Base-by-base conservation (phyloP, 176 grass and related monocot species). In the Sorghum bicolor region DNA sequence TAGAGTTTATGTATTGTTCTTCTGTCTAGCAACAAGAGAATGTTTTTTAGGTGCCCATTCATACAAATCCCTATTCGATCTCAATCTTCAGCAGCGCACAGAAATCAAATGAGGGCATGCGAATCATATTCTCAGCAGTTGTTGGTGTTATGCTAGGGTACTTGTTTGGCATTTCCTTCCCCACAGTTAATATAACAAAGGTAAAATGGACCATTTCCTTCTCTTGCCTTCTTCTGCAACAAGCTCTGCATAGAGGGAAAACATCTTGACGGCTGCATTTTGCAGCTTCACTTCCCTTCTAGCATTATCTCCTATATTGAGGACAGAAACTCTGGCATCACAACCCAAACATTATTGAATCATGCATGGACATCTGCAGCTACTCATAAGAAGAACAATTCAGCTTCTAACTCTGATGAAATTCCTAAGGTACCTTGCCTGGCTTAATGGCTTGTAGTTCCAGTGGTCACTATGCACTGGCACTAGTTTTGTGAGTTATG, bases 121-220 rank as follows among this genome's bases (percentile, higher is more conserved):
- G 86, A 55, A 78, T 96, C 20, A 64, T 91, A 84, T 90, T 96
- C 64, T 90, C 94, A 79, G 88, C 91, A 74, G 72, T 96, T 84
- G 68, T 96, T 8, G 90, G 90, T 72, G 53, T 96, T 60, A 89
- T 91, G 87, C 72, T 96, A 34, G 94, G 94, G 15, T 96, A 92
- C 88, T 96, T 96, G 57, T 90, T 96, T 87, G 94, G 94, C 20
- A 80, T 96, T 57, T 96, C 91, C 50, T 96, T 96, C 80, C 94
- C 90, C 14, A 93, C 94, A 57, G 84, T 96, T 30, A 92, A 84
- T 76, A 96, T 93, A 75, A 89, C 94, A 76, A 93, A 90, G 90
- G 94, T 96, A 81, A 73, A 60, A 30, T 55, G 48, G 60, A 62
- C 36, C 48, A 71, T 90, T 70, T 82, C 70, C 40, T 63, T 33